These are phyloP conservation scores for Pyrus communis DNA, from an alignment of 306 rosid species.

Conservation along the genomic window DNA sequence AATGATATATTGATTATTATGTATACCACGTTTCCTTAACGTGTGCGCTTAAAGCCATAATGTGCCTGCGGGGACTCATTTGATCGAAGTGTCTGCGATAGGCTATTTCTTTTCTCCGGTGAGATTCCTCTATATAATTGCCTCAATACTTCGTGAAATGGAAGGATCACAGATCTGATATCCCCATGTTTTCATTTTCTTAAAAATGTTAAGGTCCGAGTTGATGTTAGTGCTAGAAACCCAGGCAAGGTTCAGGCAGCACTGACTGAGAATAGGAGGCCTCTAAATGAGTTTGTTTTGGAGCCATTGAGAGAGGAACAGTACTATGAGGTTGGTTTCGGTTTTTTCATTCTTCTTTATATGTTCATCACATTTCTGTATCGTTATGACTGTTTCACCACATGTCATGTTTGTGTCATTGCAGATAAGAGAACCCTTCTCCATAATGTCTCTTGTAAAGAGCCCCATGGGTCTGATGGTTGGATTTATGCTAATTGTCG, in stretches of 20 bases:
- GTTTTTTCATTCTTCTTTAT: not conserved
- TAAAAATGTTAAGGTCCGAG: conserved; percentile 60
- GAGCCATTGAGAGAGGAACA: conserved; percentile 84
- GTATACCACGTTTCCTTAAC: conserved; percentile 40
- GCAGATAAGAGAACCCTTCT: conserved; percentile 91
- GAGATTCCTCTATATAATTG: conserved; percentile 18
- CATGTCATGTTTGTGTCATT: conserved; percentile 20
- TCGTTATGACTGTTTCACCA: conserved; percentile 10
- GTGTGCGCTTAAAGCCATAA: conserved; percentile 59
- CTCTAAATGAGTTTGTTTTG: conserved; percentile 63
- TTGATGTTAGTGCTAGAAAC: conserved; percentile 95
- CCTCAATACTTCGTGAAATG: not conserved
- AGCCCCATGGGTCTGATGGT: conserved; percentile 99
- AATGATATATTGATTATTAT: not conserved
- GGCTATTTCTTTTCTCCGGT: conserved; percentile 95
- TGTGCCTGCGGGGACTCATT: conserved; percentile 95
- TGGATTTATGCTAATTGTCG: conserved; percentile 92
- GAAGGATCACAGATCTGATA: not conserved
- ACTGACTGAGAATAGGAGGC: conserved; percentile 82
- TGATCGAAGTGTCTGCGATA: conserved; percentile 81
- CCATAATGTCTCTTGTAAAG: conserved; percentile 74
- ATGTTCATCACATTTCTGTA: not conserved
- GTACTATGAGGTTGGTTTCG: conserved; percentile 72
- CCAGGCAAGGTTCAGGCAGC: conserved; percentile 98
- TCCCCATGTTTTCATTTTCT: not conserved